Percentiles rank a stretch among this genome's conserved stretches.
These are phyloP conservation scores for Arthrobotrys iridis DNA, from an alignment of 2,329 filamentous ascomycete species.

Conservation along the genomic window DNA sequence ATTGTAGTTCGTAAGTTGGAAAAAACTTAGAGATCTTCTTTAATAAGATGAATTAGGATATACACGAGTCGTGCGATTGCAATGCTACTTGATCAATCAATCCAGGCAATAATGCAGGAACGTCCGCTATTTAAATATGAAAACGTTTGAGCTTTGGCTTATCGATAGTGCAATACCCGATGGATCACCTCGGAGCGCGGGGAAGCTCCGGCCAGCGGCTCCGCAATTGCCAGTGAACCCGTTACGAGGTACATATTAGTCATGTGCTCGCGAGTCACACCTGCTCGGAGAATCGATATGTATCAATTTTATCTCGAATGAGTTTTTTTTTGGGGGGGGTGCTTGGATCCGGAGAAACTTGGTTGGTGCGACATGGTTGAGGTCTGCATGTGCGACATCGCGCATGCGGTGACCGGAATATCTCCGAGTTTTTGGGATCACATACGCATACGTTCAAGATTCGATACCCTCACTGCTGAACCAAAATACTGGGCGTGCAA, in stretches of 20 bases:
- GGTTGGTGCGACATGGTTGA: not conserved
- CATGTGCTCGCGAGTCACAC: slow-evolving; percentile 13
- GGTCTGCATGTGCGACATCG: not conserved
- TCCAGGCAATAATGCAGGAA: not conserved
- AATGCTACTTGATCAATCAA: not conserved
- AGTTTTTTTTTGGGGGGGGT: not conserved
- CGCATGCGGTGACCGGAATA: not conserved
- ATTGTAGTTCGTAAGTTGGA: not conserved
- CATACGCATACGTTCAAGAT: not conserved
- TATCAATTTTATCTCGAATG: slow-evolving; percentile 4
- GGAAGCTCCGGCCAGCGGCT: slow-evolving; percentile 31
- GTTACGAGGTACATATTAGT: slow-evolving; percentile 43
- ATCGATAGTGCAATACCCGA: slow-evolving; percentile 39
- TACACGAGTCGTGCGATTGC: not conserved
- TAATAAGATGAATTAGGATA: not conserved
- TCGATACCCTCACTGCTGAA: not conserved
- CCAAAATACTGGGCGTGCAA: not conserved
- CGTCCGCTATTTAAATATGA: not conserved
- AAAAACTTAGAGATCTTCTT: not conserved
- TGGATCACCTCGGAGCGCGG: slow-evolving; percentile 36
- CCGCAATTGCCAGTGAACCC: slow-evolving; percentile 36
- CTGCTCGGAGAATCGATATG: not conserved
- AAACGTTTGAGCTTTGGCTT: slow-evolving; percentile 1
- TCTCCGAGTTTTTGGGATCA: slow-evolving; percentile 11
- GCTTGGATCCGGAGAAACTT: slow-evolving; percentile 6